Conservation (phyloP, 805 yeast species). For the Zygoascus ofunaensis region DNA sequence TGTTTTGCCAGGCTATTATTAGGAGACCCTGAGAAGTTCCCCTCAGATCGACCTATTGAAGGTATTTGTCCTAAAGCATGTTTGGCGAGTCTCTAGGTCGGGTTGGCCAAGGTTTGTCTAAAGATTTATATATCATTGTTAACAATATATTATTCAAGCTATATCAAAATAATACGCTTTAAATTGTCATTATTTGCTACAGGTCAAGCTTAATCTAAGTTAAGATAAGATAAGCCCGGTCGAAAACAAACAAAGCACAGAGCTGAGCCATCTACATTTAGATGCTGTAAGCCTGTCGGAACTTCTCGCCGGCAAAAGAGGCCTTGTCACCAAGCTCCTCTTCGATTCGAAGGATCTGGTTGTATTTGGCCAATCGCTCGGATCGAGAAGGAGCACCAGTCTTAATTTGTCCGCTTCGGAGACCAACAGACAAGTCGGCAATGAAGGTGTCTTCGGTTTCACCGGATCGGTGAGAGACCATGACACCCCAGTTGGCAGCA, state of each 20-base stretch:
- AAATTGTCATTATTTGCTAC: no score
- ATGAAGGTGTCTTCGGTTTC: conserved; percentile 98
- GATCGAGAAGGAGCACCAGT: conserved; percentile 99
- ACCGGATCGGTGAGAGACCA: conserved; percentile 99
- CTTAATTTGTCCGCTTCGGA: conserved; percentile 98
- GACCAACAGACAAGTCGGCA: conserved; percentile 96
- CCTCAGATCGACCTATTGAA: conserved; percentile 4
- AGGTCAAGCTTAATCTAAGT: no score
- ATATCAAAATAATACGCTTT: no score
- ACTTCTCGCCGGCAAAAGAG: conserved; percentile 84
- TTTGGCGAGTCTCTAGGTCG: conserved; percentile 3
- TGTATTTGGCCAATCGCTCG: conserved; percentile 97
- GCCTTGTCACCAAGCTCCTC: conserved; percentile 98
- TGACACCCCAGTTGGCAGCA: conserved; percentile 98
- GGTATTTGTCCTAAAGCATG: conserved; percentile 17
- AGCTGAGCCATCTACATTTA: no score
- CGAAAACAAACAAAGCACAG: no score
- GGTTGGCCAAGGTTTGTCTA: no score
- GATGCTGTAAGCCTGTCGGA: conserved; percentile 42
- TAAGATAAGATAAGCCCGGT: no score
- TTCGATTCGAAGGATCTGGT: conserved; percentile 97
- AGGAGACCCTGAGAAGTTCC: conserved; percentile 1
- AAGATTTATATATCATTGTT: no score
- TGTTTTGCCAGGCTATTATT: conserved; percentile 49
- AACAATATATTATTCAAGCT: no score